These are phyloP conservation scores for Arctostaphylos glauca DNA, from an alignment of 148 eudicot species.

Conservation along the genomic window DNA sequence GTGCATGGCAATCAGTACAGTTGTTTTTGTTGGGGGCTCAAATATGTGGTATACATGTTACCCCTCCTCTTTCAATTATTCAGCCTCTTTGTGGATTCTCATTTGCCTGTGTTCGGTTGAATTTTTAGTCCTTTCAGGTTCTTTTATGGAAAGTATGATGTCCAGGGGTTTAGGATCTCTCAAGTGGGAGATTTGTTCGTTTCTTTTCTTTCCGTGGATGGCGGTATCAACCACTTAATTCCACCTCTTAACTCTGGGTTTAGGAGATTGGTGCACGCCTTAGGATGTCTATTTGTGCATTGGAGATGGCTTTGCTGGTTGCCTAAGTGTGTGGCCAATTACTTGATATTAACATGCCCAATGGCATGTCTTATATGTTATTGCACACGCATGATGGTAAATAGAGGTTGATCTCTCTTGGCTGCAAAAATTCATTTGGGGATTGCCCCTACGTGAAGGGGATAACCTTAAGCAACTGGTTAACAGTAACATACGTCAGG, in stretches of 20 bases:
- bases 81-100: background rate
- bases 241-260: background rate
- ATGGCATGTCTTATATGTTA: background rate
- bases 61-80: background rate
- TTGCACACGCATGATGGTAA: background rate
- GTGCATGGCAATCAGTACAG: slow-evolving; percentile 54
- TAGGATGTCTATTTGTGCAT: background rate
- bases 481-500: background rate
- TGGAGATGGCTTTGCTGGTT: background rate
- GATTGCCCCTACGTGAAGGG: background rate
- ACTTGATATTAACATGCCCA: background rate
- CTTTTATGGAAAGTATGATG: background rate
- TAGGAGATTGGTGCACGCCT: background rate
- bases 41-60: slow-evolving; percentile 45
- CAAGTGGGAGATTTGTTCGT: background rate
- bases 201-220: background rate
- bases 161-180: background rate
- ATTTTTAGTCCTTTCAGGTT: background rate
- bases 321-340: background rate
- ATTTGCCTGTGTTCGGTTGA: background rate
- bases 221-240: background rate
- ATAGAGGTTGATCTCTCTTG: background rate
- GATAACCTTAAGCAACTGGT: background rate
- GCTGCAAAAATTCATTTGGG: background rate
- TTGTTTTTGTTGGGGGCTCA: slow-evolving; percentile 68